Base-by-base conservation (phyloP, 108 stramenopile genomes). In the Schizochytrium sp. region DNA sequence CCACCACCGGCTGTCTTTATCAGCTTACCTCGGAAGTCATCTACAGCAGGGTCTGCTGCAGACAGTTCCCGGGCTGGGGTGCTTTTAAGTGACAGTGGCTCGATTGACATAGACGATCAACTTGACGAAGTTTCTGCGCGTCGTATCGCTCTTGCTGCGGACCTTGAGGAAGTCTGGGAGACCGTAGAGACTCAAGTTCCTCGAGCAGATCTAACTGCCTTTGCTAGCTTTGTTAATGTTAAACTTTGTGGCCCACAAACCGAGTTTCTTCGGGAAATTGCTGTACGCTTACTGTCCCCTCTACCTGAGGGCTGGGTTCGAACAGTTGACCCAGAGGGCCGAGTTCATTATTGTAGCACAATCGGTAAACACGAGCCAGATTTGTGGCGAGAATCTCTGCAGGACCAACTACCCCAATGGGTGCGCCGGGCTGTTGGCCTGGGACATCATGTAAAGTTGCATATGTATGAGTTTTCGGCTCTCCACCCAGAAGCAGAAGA, bases 241-340 rank as follows among this genome's bases (percentile, higher is more conserved):
- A 83, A 46, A 19, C 49, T 53, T 28, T 47, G 50, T 28, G 73
- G 73, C 73, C 15, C 7, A 19, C 13, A 47, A 28, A 83, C 73
- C 7, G 73, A 83, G 15, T 83, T 83, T 83, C 73, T 83, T 42
- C 28, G 49, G 15, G 73, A 83, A 19, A 53, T 83, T 4, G 46
- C 50, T 4, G 28, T 53, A 46, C n/a, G 49, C 46, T 50, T 83
- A 17, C 0, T 53, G 46, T 7, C 7, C 28, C 73, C 73, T 19
- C 19, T 83, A 7, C 73, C 73, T 0, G 73, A 53, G 12, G 17
- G 73, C 46, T 83, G 73, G 73, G n/a, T 83, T 19, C 46, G 73
- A 53, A 53, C 50, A 4, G 4, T 4, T 4, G 73, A 83, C 40
- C 73, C 73, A 15, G 73, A 83, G 12, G 73, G 73, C 7, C 7